Conservation (phyloP, 2,329 filamentous ascomycete genomes). For the Beauveria medogensis region DNA sequence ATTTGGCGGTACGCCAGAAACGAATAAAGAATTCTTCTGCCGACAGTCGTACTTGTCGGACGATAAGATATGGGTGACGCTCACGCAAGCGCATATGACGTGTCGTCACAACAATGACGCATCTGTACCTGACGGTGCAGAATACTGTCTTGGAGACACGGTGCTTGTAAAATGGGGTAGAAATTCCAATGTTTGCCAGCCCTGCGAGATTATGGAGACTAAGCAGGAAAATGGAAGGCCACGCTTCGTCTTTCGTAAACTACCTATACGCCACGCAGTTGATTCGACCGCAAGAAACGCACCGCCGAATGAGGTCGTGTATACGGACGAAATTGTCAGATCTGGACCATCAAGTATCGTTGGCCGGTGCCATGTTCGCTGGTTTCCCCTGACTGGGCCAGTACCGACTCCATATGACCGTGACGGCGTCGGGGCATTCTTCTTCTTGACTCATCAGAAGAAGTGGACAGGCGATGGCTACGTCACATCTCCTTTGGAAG, state of each 20-base stretch:
- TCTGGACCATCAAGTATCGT: conserved; percentile 35
- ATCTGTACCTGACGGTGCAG: conserved; percentile 2
- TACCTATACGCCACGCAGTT: conserved; percentile 41
- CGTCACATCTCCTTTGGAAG: conserved; percentile 23
- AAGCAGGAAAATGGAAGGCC: conserved; percentile 19
- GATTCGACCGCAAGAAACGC: conserved; percentile 24
- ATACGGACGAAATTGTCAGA: conserved; percentile 37
- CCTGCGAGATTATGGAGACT: conserved; percentile 47
- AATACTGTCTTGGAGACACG: conserved; percentile 49
- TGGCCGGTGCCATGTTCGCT: conserved; percentile 51
- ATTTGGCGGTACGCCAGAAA: conserved; percentile 44
- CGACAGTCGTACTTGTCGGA: conserved; percentile 58
- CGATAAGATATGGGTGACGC: conserved; percentile 53
- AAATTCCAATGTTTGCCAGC: conserved; percentile 39
- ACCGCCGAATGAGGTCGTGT: conserved; percentile 51
- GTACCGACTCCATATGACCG: conserved; percentile 58
- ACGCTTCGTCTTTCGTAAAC: conserved; percentile 37
- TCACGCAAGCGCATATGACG: conserved; percentile 44
- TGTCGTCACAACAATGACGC: conserved; percentile 35
- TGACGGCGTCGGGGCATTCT: conserved; percentile 57
- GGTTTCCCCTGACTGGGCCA: conserved; percentile 34
- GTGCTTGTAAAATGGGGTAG: conserved; percentile 36
- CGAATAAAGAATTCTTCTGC: conserved; percentile 52
- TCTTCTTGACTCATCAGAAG: conserved; percentile 47
- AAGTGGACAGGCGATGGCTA: not conserved